Percentiles rank a stretch among this genome's conserved stretches.
Evolutionary conservation across 768 basidiomycete species (phyloP).

Genomic region (Rhodosporidiobolus sp.): DNA sequence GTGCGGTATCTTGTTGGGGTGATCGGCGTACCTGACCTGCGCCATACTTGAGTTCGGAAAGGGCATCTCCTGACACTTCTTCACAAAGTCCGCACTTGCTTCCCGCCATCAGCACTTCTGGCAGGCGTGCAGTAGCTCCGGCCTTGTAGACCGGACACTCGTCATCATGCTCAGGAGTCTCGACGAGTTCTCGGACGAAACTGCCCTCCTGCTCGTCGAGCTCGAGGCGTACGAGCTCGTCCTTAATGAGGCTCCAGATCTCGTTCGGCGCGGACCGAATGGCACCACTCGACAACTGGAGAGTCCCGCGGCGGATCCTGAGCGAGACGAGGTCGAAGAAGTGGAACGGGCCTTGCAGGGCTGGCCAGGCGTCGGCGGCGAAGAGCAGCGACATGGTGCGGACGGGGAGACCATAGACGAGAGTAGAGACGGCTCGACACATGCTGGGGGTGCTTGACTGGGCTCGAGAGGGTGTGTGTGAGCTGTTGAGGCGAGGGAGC

Average conservation of each 20-base stretch:
- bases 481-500: too few relatives aligned
- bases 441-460: neutral
- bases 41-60: too few relatives aligned
- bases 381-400: conserved; percentile 3
- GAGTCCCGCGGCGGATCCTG: neutral
- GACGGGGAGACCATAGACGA: conserved; percentile 4
- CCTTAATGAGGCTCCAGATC: neutral
- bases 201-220: neutral
- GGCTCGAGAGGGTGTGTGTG: neutral
- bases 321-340: neutral
- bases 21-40: too few relatives aligned
- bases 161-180: neutral
- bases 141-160: too few relatives aligned
- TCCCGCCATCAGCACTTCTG: neutral
- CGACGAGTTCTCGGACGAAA: too few relatives aligned
- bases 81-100: too few relatives aligned
- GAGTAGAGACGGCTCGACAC: neutral
- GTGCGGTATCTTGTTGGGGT: too few relatives aligned
- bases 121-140: neutral
- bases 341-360: neutral
- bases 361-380: neutral
- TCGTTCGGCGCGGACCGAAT: neutral
- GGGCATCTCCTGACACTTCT: too few relatives aligned
- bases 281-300: too few relatives aligned
- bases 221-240: neutral